Conservation (phyloP, 805 yeast genomes). For the Candida ovalis region DNA sequence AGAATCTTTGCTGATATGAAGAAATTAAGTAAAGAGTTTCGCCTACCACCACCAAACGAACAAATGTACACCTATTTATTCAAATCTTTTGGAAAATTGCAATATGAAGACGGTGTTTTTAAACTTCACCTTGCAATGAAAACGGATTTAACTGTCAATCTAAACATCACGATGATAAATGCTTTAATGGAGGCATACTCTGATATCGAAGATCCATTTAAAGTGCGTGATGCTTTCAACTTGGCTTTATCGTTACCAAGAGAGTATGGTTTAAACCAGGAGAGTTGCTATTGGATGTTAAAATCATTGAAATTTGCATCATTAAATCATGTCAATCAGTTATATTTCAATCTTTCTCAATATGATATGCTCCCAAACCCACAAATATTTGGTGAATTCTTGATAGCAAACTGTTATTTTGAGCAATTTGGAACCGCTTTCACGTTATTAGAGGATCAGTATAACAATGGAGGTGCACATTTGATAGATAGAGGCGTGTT, state of each 20-base stretch:
- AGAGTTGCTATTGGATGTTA: conserved; percentile 64
- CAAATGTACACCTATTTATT: conserved; percentile 61
- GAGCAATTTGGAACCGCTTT: conserved; percentile 58
- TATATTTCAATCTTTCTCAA: conserved; percentile 57
- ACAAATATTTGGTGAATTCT: conserved; percentile 52
- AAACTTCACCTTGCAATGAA: conserved; percentile 62
- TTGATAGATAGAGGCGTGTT: conserved; percentile 42
- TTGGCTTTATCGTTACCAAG: conserved; percentile 52
- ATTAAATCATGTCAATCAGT: conserved; percentile 51
- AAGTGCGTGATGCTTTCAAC: conserved; percentile 57
- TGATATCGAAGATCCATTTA: conserved; percentile 49
- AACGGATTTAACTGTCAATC: conserved; percentile 54
- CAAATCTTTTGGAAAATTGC: conserved; percentile 52
- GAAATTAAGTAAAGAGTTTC: conserved; percentile 49
- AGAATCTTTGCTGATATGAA: conserved; percentile 59
- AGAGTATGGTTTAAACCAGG: conserved; percentile 52
- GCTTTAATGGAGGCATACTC: conserved; percentile 62
- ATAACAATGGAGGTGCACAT: conserved; percentile 40
- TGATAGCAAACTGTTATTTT: conserved; percentile 68
- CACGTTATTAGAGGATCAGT: conserved; percentile 43
- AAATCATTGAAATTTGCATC: conserved; percentile 54
- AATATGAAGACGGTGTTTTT: conserved; percentile 61
- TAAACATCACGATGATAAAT: conserved; percentile 58
- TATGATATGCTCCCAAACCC: conserved; percentile 51
- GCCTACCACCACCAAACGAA: conserved; percentile 45